Evolutionary conservation across 148 eudicot genomes (phyloP).

Genomic region (Bassia scoparia): DNA sequence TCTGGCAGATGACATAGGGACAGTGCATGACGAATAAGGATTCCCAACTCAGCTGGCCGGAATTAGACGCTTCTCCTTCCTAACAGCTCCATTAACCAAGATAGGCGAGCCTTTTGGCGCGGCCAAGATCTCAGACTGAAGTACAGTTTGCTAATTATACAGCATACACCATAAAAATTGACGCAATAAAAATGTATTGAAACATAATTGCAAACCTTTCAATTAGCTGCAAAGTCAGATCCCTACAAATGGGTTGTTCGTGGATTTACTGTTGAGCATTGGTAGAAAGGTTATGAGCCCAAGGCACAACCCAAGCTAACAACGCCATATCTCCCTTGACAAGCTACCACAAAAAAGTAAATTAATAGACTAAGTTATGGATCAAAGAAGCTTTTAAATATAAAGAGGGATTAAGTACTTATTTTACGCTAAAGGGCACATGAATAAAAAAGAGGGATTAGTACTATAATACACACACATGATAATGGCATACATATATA

Average conservation of each 20-base stretch:
- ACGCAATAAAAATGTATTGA: not conserved
- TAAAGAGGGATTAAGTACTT: no score
- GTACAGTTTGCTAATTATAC: not conserved
- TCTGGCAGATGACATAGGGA: conserved; percentile 63
- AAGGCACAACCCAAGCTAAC: no score
- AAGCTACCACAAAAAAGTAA: no score
- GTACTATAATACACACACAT: no score
- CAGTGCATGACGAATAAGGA: conserved; percentile 52
- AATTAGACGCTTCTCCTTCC: conserved; percentile 71
- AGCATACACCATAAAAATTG: not conserved
- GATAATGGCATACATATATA: conserved; percentile 2
- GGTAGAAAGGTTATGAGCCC: no score
- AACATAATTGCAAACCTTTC: conserved; percentile 48
- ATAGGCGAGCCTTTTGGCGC: conserved; percentile 71
- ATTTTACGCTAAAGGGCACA: no score
- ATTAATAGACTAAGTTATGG: no score
- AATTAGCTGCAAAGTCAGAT: conserved; percentile 63
- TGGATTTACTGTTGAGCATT: conserved; percentile 49
- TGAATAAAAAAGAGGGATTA: no score
- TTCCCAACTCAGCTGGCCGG: conserved; percentile 65
- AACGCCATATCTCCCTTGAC: no score
- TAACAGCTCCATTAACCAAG: conserved; percentile 66
- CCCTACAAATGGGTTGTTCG: conserved; percentile 72
- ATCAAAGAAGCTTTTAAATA: no score
- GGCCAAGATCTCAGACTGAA: conserved; percentile 53